These are phyloP conservation scores for Pelagophyceae sp. DNA, from an alignment of 352 stramenopile genomes.

Conservation along the genomic window DNA sequence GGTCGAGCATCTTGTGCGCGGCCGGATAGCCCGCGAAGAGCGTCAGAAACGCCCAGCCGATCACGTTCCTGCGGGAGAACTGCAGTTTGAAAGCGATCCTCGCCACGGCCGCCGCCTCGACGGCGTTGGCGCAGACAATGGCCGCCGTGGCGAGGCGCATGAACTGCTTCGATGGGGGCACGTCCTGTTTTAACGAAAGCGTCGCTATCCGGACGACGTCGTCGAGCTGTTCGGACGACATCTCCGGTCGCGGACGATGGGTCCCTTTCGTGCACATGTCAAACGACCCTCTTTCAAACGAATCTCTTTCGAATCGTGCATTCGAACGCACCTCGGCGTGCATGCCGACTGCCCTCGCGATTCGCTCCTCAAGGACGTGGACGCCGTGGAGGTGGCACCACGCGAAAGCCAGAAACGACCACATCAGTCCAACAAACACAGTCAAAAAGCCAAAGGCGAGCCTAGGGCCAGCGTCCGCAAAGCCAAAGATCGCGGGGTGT, in stretches of 20 bases:
- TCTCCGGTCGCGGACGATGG: no score
- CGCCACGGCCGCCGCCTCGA: not conserved
- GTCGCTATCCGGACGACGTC: no score
- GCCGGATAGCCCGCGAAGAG: constrained; percentile 4
- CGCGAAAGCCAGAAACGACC: not conserved
- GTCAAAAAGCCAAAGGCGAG: not conserved
- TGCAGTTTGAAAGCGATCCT: not conserved
- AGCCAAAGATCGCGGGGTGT: not conserved
- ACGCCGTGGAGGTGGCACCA: constrained; percentile 14
- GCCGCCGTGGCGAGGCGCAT: not conserved
- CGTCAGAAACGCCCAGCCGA: not conserved
- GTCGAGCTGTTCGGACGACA: no score
- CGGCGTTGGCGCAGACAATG: constrained; percentile 1
- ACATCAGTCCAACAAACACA: not conserved
- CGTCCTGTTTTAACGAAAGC: no score
- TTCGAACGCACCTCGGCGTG: not conserved
- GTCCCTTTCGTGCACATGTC: no score
- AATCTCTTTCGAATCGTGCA: no score
- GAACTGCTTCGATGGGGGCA: not conserved
- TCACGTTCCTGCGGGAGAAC: not conserved
- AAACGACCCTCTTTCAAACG: no score
- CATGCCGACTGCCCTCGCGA: not conserved
- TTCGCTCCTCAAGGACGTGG: constrained; percentile 18
- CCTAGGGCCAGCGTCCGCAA: not conserved
- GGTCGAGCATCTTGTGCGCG: constrained; percentile 15